Evolutionary conservation across 345 rosid genomes (phyloP), one percentile per base, ranked within the genome.

Genomic region (Camelina neglecta): DNA sequence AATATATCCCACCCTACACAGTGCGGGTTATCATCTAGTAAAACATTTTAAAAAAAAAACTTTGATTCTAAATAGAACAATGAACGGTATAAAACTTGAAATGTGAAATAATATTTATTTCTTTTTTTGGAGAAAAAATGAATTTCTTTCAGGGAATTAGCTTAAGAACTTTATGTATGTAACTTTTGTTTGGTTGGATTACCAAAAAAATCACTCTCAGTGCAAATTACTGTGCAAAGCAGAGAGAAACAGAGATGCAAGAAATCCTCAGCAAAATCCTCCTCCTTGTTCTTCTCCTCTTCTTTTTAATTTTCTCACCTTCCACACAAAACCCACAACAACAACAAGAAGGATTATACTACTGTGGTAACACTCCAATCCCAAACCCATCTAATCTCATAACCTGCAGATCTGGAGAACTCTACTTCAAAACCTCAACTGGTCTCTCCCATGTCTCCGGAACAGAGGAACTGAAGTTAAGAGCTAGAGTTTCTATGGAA

Each of bases 401-500:
- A 63, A 49, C 77, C 44, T 84, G 90, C 86, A 81, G 80, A 70
- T 83, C 87, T 80, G 73, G 83, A 55, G 73, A 80, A 48, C 82
- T 83, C 26, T 86, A 83, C 60, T 81, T 86, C 12, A 80, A 86
- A 81, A 85, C 86, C 51, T 81, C 90, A 72, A 21, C 71, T 0
- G 90, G 89, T 20, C 82, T 74, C 73, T 78, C 80, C 23, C 84
- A 71, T 33, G 70, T 83, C 67, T 35, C 44, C 0, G 1, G 15
- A 35, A 59, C 45, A 59, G 45, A 59, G 41, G 64, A 59, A 53
- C 74, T 79, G 67, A 78, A 71, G 73, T 26, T 79, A 9, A 83
- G 89, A 69, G 73, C 83, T 26, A 83, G 84, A 74, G 81, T 84
- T 44, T 84, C 90, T 6, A 79, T 86, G 41, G 89, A 88, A 64